phyloP scores from a whole-genome alignment of 2,329 filamentous ascomycete genomes.

The Ceratocystis papillata region DNA sequence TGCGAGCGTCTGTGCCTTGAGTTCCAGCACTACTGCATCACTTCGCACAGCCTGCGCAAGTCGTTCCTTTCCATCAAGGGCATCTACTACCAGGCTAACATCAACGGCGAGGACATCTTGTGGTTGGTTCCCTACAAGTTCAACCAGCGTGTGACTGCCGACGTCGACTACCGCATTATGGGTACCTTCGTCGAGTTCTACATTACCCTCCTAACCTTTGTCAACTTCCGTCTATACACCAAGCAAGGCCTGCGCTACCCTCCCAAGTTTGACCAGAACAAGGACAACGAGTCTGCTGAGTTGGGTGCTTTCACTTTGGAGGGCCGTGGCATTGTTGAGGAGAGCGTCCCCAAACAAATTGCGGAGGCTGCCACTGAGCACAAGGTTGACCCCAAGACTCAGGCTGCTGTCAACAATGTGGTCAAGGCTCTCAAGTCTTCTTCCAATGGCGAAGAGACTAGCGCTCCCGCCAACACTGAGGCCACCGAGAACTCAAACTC shows the following conservation, averaged over 20 bases:
- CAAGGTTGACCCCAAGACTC: slow-evolving; percentile 50
- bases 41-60: slow-evolving; percentile 81
- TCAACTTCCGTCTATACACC: slow-evolving; percentile 93
- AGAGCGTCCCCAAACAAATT: slow-evolving; percentile 33
- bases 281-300: slow-evolving; percentile 83
- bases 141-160: slow-evolving; percentile 84
- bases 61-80: slow-evolving; percentile 98
- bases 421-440: slow-evolving; percentile 54
- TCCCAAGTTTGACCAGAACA: slow-evolving; percentile 77
- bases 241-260: slow-evolving; percentile 87
- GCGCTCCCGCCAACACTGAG: slow-evolving; percentile 36
- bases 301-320: slow-evolving; percentile 85
- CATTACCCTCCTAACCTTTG: slow-evolving; percentile 86
- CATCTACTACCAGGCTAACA: slow-evolving; percentile 97
- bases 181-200: slow-evolving; percentile 98
- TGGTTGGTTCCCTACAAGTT: slow-evolving; percentile 98
- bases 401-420: slow-evolving; percentile 58
- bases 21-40: slow-evolving; percentile 96
- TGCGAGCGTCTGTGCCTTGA: slow-evolving; percentile 90
- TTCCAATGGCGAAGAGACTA: slow-evolving; percentile 36
- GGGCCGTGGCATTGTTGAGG: slow-evolving; percentile 37
- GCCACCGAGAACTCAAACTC: slow-evolving; percentile 43
- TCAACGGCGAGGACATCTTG: slow-evolving; percentile 90
- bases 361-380: slow-evolving; percentile 38
- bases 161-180: slow-evolving; percentile 98